These are phyloP conservation scores for Linum trigynum DNA, from an alignment of 345 rosid genomes.

Conservation along the genomic window DNA sequence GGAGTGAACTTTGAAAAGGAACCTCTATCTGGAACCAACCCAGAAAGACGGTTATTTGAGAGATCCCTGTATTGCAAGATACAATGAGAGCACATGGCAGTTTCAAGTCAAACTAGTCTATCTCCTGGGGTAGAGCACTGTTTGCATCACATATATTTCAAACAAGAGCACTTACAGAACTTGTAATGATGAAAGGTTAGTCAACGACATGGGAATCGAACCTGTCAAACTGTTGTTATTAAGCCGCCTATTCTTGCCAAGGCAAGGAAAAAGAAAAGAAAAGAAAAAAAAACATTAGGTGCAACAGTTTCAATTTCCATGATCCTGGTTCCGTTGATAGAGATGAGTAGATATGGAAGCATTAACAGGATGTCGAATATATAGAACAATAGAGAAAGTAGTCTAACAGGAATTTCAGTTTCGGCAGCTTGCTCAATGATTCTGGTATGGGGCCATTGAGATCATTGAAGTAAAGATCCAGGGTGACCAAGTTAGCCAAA, in stretches of 20 bases:
- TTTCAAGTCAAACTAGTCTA: not conserved
- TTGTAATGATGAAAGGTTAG: slow-evolving; percentile 23
- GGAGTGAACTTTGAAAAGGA: slow-evolving; percentile 29
- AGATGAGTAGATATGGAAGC: too few relatives aligned
- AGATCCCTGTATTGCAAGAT: slow-evolving; percentile 24
- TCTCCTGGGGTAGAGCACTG: not conserved
- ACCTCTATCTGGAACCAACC: slow-evolving; percentile 30
- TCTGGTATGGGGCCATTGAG: slow-evolving; percentile 32
- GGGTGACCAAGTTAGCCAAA: slow-evolving; percentile 32
- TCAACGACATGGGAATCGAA: slow-evolving; percentile 31
- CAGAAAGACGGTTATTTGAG: slow-evolving; percentile 31
- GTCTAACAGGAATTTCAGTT: slow-evolving; percentile 31
- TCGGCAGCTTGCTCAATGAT: slow-evolving; percentile 27
- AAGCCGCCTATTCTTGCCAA: slow-evolving; percentile 40
- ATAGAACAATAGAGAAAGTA: not conserved
- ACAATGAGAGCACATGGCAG: not conserved
- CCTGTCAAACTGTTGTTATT: slow-evolving; percentile 35
- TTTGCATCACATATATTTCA: slow-evolving; percentile 2
- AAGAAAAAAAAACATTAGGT: not conserved
- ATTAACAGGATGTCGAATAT: not conserved
- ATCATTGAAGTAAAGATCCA: slow-evolving; percentile 36
- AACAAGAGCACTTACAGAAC: slow-evolving; percentile 26
- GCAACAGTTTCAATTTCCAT: not conserved
- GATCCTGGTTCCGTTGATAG: not conserved
- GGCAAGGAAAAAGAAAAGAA: slow-evolving; percentile 12